Evolutionary conservation across 1,139 yeast species (phyloP), one percentile per base, ranked within the genome.

Genomic region (Barnettozyma hawaiiensis): DNA sequence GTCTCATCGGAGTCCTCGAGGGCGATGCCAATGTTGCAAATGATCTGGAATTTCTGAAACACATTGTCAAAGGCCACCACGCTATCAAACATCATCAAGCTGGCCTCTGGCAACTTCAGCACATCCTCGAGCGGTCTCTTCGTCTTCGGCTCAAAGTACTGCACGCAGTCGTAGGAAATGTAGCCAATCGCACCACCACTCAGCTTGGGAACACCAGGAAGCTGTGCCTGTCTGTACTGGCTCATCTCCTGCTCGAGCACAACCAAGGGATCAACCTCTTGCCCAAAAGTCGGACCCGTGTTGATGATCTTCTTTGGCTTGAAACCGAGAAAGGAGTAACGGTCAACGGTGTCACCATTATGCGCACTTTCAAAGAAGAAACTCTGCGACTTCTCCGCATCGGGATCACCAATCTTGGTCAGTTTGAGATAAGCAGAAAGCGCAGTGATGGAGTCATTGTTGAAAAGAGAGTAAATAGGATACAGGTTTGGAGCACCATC

Each of bases 181-280:
- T 89, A 92, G 0, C 98, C 98, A 41, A 92, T 75, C 9, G 97
- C 97, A 50, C 98, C 99, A 43, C 99, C 98, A 56, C 92, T 81
- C 45, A 90, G 70, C 49, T 76, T 76, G 9, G 97, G 97, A 45
- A 85, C 67, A 31, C 95, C 94, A 1, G 94, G 94, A 34, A 83
- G 66, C 48, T 76, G 77, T 0, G 92, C 87, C 57, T 85, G 89
- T 44, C 73, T 74, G 57, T 74, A 78, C 36, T 70, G 64, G 10
- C 69, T 61, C 66, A 92, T 70, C 60, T 90, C 96, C 36, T 75
- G 52, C 61, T 92, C 96, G 47, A 92, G 71, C 6, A 84, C 62
- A 2, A 68, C 65, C 49, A 92, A 71, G 1, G 98, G 98, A 62
- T 92, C 98, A 22, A 79, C 79, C 42, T 76, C 77, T 10, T 67